Evolutionary conservation across 2,329 filamentous ascomycete species (phyloP).

Genomic region (Nectriaceae sp.): DNA sequence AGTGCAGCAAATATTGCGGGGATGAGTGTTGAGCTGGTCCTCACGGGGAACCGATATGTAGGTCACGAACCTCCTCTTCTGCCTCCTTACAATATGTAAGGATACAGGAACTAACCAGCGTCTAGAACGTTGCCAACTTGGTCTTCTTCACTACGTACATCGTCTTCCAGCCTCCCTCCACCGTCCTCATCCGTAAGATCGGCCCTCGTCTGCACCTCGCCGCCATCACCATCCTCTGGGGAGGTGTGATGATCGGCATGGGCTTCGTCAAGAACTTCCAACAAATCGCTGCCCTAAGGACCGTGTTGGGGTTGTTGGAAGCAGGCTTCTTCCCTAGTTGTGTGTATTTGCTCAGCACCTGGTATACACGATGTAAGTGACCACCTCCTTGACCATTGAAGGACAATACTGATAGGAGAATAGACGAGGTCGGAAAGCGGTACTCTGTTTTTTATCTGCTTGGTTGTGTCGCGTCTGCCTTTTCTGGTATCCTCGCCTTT

Average conservation of each 20-base stretch:
- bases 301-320: constrained; percentile 65
- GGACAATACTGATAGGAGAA: not conserved
- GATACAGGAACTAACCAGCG: not conserved
- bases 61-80: constrained; percentile 15
- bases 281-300: constrained; percentile 55
- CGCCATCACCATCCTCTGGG: constrained; percentile 60
- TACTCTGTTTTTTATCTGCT: constrained; percentile 71
- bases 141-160: constrained; percentile 77
- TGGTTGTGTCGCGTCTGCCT: constrained; percentile 66
- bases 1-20: constrained; percentile 73
- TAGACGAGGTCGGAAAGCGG: constrained; percentile 68
- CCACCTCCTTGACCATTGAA: not conserved
- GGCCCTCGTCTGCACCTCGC: constrained; percentile 61
- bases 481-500: constrained; percentile 69
- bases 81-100: not conserved
- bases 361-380: constrained; percentile 66
- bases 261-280: constrained; percentile 59
- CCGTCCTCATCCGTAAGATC: constrained; percentile 66
- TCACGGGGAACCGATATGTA: constrained; percentile 50
- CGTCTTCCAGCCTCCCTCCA: constrained; percentile 71
- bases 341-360: constrained; percentile 72
- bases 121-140: constrained; percentile 64
- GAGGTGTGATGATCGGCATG: constrained; percentile 64
- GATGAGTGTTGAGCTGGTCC: constrained; percentile 49
- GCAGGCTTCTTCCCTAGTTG: constrained; percentile 72